Evolutionary conservation across 2,329 filamentous ascomycete species (phyloP), one percentile per base, ranked within the genome.

Genomic region (Fusarium sp.): DNA sequence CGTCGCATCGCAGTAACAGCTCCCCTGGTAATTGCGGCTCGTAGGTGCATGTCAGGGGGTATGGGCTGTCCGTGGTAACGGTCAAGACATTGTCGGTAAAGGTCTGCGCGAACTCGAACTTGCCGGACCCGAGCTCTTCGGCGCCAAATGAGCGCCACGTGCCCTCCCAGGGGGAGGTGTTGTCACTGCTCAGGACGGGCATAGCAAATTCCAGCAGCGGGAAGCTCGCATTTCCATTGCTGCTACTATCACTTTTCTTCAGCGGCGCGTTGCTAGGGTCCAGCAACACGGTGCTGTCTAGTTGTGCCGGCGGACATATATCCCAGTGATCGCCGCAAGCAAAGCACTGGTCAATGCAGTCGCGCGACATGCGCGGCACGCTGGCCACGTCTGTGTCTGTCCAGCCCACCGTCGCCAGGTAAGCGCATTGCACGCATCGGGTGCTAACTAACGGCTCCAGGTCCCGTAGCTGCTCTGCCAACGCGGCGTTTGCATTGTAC

Each of bases 91-190:
- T 60, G 11, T 63, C 57, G 17, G 25, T 47, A 47, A 69, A 69
- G 33, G 56, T 69, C 63, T 69, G 67, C 20, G 63, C 63, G 45
- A 69, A 69, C 64, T 69, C 54, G 33, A 66, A 69, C 63, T 67
- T 69, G 63, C 67, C 67, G 20, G 67, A 69, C 33, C 67, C 67
- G 38, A 69, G 67, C 56, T 69, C 63, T 64, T 69, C 67, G 25
- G 67, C 67, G 57, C 67, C 64, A 52, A 69, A 69, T 20, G 67
- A 69, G 64, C 67, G 67, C 64, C 65, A 67, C 17, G 65, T 67
- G 65, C 65, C 65, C 65, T 67, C 17, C 65, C 65, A 67, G 43
- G 65, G 65, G 17, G 65, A 67, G 37, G 15, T 56, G 59, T 56
- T 67, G 25, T 59, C 59, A 33, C 58, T 67, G 65, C 22, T 38